Evolutionary conservation across 2,329 filamentous ascomycete species (phyloP), one percentile per base, ranked within the genome.

Genomic region (Tolypocladium endophyticum): DNA sequence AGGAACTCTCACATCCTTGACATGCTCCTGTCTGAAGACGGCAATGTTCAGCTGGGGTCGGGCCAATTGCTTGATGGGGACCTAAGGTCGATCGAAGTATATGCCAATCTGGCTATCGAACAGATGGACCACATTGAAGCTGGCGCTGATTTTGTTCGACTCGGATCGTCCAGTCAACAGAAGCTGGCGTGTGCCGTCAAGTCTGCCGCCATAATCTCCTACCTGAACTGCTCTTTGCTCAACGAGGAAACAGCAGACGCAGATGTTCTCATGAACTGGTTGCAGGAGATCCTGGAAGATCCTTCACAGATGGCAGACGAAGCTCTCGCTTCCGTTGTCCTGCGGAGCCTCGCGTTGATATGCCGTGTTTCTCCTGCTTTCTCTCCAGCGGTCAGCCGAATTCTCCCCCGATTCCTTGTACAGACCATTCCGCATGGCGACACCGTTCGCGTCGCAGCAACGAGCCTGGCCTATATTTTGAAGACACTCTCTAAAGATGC

Each of bases 61-160:
- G 62, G 58, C 4, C 73, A 69, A 53, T 74, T 73, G 56, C 72
- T 73, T 1, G 81, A 86, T 58, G 77, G 75, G 5, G 81, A 87
- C 62, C 78, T 79, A 60, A 76, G 73, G 54, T 84, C 81, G 0
- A 76, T 88, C 45, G 83, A 87, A 63, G 77, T 79, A 12, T 83
- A 94, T 63, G 85, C 89, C 1, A 83, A 83, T 55, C 84, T 96
- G 64, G 87, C 92, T 39, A 80, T 85, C 14, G 89, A 96, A 62
- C 89, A 96, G 70, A 90, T 97, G 79, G 86, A 87, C 66, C 84
- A 92, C 57, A 79, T 99, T 25, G 92, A 97, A 64, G 91, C 92
- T 56, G 90, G 90, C 61, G 88, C 91, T 1, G 94, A 97, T 73
- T 97, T 96, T 71, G 79, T 96, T 52, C 71, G 71, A 3, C 83